phyloP scores from a whole-genome alignment of 2,329 filamentous ascomycete species.

The Dothidotthia symphoricarpi region DNA sequence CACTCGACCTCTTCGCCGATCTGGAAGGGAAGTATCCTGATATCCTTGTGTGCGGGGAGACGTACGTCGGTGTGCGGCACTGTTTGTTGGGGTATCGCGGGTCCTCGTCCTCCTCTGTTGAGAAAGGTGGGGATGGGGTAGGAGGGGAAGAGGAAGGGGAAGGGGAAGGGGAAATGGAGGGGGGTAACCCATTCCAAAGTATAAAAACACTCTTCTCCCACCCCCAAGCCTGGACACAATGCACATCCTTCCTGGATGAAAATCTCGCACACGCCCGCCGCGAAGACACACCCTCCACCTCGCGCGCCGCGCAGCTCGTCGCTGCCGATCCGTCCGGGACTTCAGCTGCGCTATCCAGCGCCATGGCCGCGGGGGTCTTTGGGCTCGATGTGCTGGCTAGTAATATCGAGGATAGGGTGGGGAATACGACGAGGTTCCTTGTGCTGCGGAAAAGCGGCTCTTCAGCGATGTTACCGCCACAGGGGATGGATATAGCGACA shows the following conservation, averaged over 20 bases:
- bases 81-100: too few relatives aligned
- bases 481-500: neutral
- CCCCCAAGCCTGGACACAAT: constrained; percentile 94
- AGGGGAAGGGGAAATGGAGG: too few relatives aligned
- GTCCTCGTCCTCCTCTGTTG: too few relatives aligned
- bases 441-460: constrained; percentile 51
- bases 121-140: too few relatives aligned
- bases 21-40: constrained; percentile 62
- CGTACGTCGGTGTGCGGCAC: constrained; percentile 85
- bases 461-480: neutral
- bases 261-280: constrained; percentile 73
- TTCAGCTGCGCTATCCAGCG: constrained; percentile 75
- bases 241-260: constrained; percentile 68
- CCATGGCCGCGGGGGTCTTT: constrained; percentile 67
- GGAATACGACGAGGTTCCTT: constrained; percentile 80
- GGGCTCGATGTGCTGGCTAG: constrained; percentile 67
- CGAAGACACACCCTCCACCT: constrained; percentile 82
- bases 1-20: constrained; percentile 84
- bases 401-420: constrained; percentile 69
- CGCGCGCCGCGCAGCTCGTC: constrained; percentile 73
- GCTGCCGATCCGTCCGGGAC: constrained; percentile 61
- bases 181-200: too few relatives aligned
- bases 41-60: constrained; percentile 76
- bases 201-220: constrained; percentile 84
- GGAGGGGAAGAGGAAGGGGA: too few relatives aligned